Conservation (phyloP, 208 protist species). For the Leishmania turanica region DNA sequence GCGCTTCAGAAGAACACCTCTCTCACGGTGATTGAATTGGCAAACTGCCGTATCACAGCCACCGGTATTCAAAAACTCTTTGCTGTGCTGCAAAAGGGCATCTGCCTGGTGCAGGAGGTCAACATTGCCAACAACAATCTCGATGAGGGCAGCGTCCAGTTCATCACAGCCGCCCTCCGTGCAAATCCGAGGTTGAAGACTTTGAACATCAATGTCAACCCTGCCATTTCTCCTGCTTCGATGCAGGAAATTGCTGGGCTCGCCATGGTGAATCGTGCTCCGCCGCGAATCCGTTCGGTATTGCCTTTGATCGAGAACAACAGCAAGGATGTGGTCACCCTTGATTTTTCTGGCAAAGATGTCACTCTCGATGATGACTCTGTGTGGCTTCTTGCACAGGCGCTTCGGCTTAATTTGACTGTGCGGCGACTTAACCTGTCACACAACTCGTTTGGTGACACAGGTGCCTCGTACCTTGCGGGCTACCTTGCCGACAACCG, state of each 20-base stretch:
- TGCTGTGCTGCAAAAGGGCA: conserved; percentile 44
- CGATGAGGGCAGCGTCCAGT: conserved; percentile 47
- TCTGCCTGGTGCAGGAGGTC: conserved; percentile 61
- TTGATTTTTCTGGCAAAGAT: conserved; percentile 68
- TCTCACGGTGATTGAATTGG: conserved; percentile 72
- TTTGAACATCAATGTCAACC: conserved; percentile 83
- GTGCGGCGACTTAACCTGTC: conserved; percentile 76
- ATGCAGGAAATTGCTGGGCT: conserved; percentile 73
- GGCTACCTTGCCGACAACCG: conserved; percentile 70
- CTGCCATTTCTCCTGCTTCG: conserved; percentile 48
- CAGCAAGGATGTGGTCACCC: conserved; percentile 31
- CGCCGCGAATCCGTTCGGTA: conserved; percentile 53
- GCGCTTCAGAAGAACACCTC: conserved; percentile 68
- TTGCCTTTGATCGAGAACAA: conserved; percentile 69
- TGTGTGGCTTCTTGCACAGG: conserved; percentile 70
- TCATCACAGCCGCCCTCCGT: conserved; percentile 62
- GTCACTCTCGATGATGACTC: conserved; percentile 67
- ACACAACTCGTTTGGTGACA: conserved; percentile 84
- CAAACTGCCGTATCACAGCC: conserved; percentile 86
- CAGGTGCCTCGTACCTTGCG: conserved; percentile 61
- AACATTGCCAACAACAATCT: conserved; percentile 90
- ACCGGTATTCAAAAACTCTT: conserved; percentile 65
- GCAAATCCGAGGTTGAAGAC: conserved; percentile 62
- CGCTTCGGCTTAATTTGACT: conserved; percentile 54
- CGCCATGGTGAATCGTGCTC: conserved; percentile 73